These are phyloP conservation scores for Coniella lustricola DNA, from an alignment of 2,329 filamentous ascomycete genomes.

Conservation along the genomic window DNA sequence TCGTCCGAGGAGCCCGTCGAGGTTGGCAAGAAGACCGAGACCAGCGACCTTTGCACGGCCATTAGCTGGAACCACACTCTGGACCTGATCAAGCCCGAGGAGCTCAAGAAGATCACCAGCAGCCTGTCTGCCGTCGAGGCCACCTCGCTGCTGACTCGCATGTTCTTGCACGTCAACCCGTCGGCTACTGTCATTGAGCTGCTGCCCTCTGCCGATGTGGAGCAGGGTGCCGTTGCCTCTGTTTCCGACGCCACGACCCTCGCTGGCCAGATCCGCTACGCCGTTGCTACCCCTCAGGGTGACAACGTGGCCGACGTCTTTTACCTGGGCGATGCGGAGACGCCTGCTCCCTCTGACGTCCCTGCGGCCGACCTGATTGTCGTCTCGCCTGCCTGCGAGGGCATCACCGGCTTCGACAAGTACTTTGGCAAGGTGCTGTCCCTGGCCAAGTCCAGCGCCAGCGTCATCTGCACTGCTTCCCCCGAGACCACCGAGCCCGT, in stretches of 20 bases:
- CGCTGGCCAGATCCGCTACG: constrained; percentile 9
- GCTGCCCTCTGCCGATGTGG: not conserved
- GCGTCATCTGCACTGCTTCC: not conserved
- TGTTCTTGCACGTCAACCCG: constrained; percentile 12
- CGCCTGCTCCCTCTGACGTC: constrained; percentile 4
- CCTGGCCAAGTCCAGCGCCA: constrained; percentile 5
- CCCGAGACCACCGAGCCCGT: not conserved
- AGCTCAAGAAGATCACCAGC: constrained; percentile 4
- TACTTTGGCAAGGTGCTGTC: constrained; percentile 2
- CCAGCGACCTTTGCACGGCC: constrained; percentile 8
- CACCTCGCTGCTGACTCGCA: constrained; percentile 2
- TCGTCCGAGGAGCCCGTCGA: constrained; percentile 9
- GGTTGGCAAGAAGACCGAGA: constrained; percentile 11
- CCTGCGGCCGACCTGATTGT: constrained; percentile 6
- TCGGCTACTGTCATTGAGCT: constrained; percentile 9
- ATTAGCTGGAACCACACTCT: constrained; percentile 12
- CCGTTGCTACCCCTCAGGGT: constrained; percentile 3
- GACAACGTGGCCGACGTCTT: constrained; percentile 8
- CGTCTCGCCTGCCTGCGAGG: constrained; percentile 3
- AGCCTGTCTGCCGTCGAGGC: not conserved
- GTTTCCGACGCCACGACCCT: constrained; percentile 4
- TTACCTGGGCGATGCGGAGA: constrained; percentile 3
- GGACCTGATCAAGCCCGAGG: constrained; percentile 11
- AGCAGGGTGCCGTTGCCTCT: constrained; percentile 2
- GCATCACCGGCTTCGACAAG: not conserved